Evolutionary conservation across 2,329 filamentous ascomycete species (phyloP).

Genomic region (Sporothrix protearum): DNA sequence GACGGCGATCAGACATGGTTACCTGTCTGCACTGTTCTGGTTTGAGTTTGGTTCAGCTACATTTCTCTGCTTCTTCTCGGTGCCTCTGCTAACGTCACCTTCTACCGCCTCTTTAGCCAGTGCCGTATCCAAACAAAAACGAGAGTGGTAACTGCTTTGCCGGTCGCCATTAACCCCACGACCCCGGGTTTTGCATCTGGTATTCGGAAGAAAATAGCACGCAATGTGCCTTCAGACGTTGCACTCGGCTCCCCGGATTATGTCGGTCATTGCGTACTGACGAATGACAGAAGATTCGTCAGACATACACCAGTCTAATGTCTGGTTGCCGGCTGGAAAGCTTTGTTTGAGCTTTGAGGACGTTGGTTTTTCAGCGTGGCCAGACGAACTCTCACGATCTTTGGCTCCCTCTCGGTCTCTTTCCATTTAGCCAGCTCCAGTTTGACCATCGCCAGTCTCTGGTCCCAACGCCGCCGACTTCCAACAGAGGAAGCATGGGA

Average conservation of each 20-base stretch:
- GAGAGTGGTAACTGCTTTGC: neutral
- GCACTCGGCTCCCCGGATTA: conserved; percentile 5
- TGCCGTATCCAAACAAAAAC: conserved; percentile 3
- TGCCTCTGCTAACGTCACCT: neutral
- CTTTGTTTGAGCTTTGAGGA: conserved; percentile 1
- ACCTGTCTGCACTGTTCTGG: neutral
- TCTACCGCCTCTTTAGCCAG: conserved; percentile 6
- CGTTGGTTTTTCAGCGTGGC: neutral
- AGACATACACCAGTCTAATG: neutral
- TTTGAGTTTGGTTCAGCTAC: neutral
- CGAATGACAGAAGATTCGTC: neutral
- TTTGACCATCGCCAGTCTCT: neutral
- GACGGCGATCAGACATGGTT: conserved; percentile 6
- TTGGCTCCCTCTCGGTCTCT: conserved; percentile 3
- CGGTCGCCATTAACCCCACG: neutral
- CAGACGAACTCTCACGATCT: neutral
- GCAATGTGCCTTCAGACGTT: neutral
- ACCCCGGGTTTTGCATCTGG: conserved; percentile 8
- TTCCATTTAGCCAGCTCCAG: conserved; percentile 9
- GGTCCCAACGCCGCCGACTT: neutral
- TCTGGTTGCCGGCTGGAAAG: neutral
- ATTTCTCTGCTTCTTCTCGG: neutral
- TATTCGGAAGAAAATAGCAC: neutral
- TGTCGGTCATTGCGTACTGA: neutral
- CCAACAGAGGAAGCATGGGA: neutral